Base-by-base conservation (phyloP, 2,329 filamentous ascomycete species). In the Nannizziopsis arthrosporioides region DNA sequence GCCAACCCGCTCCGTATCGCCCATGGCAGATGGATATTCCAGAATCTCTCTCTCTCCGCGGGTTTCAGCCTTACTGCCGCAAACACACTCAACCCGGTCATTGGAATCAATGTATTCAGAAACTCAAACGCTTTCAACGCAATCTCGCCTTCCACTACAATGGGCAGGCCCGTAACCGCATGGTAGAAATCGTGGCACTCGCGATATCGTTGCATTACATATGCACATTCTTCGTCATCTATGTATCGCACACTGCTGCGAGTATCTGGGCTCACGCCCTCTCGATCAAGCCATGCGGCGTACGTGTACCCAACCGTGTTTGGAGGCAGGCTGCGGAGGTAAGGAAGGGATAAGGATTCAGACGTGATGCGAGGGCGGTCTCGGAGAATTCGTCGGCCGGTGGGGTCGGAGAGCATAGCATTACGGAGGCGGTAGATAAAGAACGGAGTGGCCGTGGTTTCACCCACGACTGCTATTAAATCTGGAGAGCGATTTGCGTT, bases 161-260 rank as follows among this genome's bases (percentile, higher is more conserved):
- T 79, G 0, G 92, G 92, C 42, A 98, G 69, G 0, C 90, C 90
- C 0, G 89, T 94, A 45, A 98, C 73, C 0, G 92, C 90, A 66
- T 98, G 92, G 70, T 93, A 95, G 68, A 98, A 95, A 65, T 98
- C 92, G 66, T 98, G 92, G 56, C 85, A 94, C 68, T 98, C 92
- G 53, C 92, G 81, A 67, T 98, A 98, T 47, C 92, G 80, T 72
- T 96, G 92, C 85, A 98, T 93, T 14, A 96, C 92, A 70, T 96
- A 98, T 32, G 92, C 92, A 64, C 89, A 94, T 68, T 98, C 92
- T 57, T 84, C 82, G 62, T 96, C 82, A 65, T 96, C 89, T 53
- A 98, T 88, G 69, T 94, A 96, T 45, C 85, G 80, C 36, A 98
- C 92, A 1, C 67, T 64, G 36, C 82, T 73, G 40, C 92, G 80